Conservation (phyloP, 805 yeast species). For the Kodamaea nitidulidarum region DNA sequence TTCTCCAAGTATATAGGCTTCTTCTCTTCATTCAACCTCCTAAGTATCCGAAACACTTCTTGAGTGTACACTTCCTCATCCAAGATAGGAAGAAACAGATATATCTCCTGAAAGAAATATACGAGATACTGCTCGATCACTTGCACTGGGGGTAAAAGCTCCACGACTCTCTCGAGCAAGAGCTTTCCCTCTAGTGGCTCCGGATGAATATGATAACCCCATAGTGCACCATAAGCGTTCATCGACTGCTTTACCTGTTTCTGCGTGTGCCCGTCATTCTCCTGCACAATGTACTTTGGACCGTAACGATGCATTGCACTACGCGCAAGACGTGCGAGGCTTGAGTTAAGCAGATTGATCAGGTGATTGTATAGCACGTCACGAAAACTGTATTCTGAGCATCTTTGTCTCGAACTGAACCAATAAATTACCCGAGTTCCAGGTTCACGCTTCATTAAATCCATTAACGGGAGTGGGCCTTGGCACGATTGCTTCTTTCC, state of each 20-base stretch:
- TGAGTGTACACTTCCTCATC: slow-evolving; percentile 21
- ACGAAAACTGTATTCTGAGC: slow-evolving; percentile 3
- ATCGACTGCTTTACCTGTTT: slow-evolving; percentile 11
- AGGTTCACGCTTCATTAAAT: slow-evolving; percentile 18
- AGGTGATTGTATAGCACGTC: slow-evolving; percentile 8
- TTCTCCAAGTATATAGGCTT: not conserved
- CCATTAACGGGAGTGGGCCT: slow-evolving; percentile 13
- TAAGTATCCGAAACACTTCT: slow-evolving; percentile 16
- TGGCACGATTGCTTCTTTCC: slow-evolving; percentile 1
- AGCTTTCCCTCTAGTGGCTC: slow-evolving; percentile 8
- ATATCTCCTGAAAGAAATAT: slow-evolving; percentile 20
- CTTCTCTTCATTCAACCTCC: slow-evolving; percentile 4
- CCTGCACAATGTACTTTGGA: slow-evolving; percentile 3
- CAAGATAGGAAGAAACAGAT: slow-evolving; percentile 24
- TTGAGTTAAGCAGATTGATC: not conserved
- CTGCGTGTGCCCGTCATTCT: slow-evolving; percentile 12
- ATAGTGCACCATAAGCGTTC: slow-evolving; percentile 3
- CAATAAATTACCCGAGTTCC: slow-evolving; percentile 16
- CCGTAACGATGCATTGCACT: slow-evolving; percentile 8
- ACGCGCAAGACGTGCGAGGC: slow-evolving; percentile 2
- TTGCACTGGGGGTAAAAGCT: slow-evolving; percentile 12
- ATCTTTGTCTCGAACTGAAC: slow-evolving; percentile 9
- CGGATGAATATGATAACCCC: slow-evolving; percentile 6
- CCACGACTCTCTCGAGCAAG: slow-evolving; percentile 10
- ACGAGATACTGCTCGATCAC: slow-evolving; percentile 11